Base-by-base conservation (phyloP, 2,329 filamentous ascomycete species). In the Botrytis tulipae region DNA sequence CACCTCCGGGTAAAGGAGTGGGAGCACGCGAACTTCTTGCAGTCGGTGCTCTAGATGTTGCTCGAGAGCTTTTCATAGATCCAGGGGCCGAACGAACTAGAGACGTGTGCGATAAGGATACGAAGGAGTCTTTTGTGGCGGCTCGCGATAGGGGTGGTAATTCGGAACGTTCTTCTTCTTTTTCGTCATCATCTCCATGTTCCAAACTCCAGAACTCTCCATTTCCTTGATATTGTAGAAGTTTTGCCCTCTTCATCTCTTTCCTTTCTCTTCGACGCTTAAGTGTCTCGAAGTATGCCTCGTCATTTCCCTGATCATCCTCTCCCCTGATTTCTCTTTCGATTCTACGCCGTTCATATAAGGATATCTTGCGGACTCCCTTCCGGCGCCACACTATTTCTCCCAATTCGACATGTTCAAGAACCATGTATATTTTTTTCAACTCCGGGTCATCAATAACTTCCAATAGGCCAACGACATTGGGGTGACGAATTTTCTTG, bases 401-500 rank as follows among this genome's bases (percentile, higher is more conserved):
- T 70, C 96, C 95, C 59, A 95, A 88, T 81, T 98, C 94, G 73
- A 98, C 95, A 82, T 95, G 95, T 82, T 99, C 96, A 61, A 99
- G 87, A 32, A 98, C 93, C 84, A 99, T 95, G 84, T 99, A 99
- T 75, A 99, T 97, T 84, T 99, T 99, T 84, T 97, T 96, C 74
- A 94, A 90, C 79, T 94, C 93, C 2, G 95, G 95, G 81, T 99
- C 96, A 81, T 99, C 96, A 79, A 99, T 98, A 79, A 99, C 95
- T 84, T 99, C 96, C 76, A 98, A 88, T 57, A 99, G 86, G 78
- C 93, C 95, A 76, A 99, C 96, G 59, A 99, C 93, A 80, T 99
- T 98, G n/a, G 93, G 92, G 82, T 99, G 96, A 44, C 95, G 91
- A 71, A 97, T 97, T 85, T 99, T 99, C 83, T 99, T 99, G 79